Percentiles rank a stretch among this genome's conserved stretches.
These are phyloP conservation scores for Colletotrichum euphorbiae DNA, from an alignment of 2,329 filamentous ascomycete species.

Conservation along the genomic window DNA sequence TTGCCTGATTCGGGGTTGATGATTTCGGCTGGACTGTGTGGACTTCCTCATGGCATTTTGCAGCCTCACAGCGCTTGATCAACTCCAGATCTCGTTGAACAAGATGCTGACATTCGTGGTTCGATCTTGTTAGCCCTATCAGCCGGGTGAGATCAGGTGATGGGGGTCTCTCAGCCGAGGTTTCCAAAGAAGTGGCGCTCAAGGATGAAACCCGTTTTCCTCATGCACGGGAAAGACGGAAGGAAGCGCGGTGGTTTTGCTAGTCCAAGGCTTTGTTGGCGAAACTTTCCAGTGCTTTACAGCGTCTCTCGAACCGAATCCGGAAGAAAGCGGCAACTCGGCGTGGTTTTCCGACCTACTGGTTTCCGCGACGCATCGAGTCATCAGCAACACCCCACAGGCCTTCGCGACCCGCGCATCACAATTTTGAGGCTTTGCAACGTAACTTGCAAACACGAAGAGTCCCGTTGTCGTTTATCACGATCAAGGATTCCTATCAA, in stretches of 20 bases:
- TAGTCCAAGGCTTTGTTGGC: too few relatives aligned
- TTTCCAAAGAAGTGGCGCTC: too few relatives aligned
- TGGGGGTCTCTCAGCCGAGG: too few relatives aligned
- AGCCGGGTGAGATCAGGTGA: too few relatives aligned
- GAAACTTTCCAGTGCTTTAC: too few relatives aligned
- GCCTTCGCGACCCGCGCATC: neutral
- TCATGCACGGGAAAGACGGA: too few relatives aligned
- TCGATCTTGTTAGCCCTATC: neutral
- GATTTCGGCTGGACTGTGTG: neutral
- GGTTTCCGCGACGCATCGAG: neutral
- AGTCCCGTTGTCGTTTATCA: neutral
- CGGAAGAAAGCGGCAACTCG: too few relatives aligned
- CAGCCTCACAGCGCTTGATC: neutral
- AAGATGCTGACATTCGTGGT: neutral
- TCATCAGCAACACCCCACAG: slow-evolving; percentile 10
- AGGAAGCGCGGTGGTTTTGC: too few relatives aligned
- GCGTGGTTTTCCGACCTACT: neutral
- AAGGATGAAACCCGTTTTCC: too few relatives aligned
- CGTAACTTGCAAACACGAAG: slow-evolving; percentile 1
- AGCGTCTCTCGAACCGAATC: too few relatives aligned
- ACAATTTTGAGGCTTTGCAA: neutral
- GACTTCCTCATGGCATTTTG: neutral
- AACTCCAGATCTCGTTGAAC: neutral
- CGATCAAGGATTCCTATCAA: neutral
- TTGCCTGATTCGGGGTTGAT: slow-evolving; percentile 8